Evolutionary conservation across 1,284 basidiomycete genomes (phyloP), one percentile per base, ranked within the genome.

Genomic region (Agaricales sp.): DNA sequence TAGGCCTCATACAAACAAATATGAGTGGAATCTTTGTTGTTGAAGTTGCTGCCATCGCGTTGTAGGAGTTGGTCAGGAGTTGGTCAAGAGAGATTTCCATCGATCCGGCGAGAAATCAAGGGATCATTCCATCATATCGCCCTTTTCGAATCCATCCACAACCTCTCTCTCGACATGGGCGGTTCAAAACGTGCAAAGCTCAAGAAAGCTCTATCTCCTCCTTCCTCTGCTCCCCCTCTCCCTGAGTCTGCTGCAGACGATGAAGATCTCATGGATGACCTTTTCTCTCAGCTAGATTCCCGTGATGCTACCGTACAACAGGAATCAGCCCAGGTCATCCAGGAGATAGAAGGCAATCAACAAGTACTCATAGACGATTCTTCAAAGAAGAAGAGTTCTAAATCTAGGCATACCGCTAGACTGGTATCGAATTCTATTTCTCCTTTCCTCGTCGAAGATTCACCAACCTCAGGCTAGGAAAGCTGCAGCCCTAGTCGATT

Each of bases 351-450:
- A 38, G 54, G 66, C 11, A 62, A 66, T 44, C 58, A 71, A 50
- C 62, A 66, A n/a, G 68, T 68, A 14, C 64, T 74, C 30, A 53
- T 25, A n/a, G 48, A 59, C 4, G 71, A 72, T 23, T 54, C 56
- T 20, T 54, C 61, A 3, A 59, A 67, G 47, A 88, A 81, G 64
- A 78, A 83, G 61, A 81, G 81, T 61, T 70, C 79, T 38, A 90
- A 80, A 62, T 70, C 73, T 58, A 77, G 88, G 43, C 88, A 87
- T 65, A 76, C 79, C 55, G 90, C 89, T 47, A 73, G 92, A 48
- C 82, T 89, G 77, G 89, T 87, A 13, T 13, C 41, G 45, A 14
- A 50, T 21, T 47, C 18, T 18, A 30, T 16, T 13, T 16, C 37
- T 46, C 39, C 24, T 43, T 52, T 20, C 48, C 30, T 26, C 46